Base-by-base conservation (phyloP, 148 eudicot species). In the Rhododendron ovatum region DNA sequence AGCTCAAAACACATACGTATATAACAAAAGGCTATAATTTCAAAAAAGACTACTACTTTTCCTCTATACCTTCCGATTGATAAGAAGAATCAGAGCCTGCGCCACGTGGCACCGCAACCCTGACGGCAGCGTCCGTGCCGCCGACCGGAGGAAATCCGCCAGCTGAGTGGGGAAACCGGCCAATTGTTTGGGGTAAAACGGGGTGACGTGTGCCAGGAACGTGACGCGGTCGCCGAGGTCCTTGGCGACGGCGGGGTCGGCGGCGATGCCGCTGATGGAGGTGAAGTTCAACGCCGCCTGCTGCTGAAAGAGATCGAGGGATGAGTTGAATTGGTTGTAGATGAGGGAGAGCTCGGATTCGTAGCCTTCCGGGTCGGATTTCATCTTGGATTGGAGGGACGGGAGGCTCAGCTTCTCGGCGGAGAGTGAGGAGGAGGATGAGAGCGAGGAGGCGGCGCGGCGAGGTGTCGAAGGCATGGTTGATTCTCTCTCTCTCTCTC, bases 321-420 rank as follows among this genome's bases (percentile, higher is more conserved):
- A 93, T 0, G 98, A 94, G 11, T 93, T 91, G 91, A 97, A 97
- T 83, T 95, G 95, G 74, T 87, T 88, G 93, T 95, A 91, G 48
- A 94, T 57, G 13, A 91, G 83, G 10, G 74, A 61, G 0, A 97
- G 91, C 86, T 97, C 99, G 1, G 94, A 22, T 2, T 73, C 86
- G 85, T 97, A 97, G 33, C 98, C 94, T 83, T 93, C 98, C 0
- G 99, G 96, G 53, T 97, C 99, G 87, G 89, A 85, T 85, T 97
- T 97, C 99, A 97, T 97, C 82, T 95, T 97, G 0, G 99, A 94
- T 77, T 95, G 99, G 12, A 97, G 93, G 0, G 88, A 43, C 17
- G 95, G 91, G 2, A 97, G 95, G 88, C 93, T 92, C 7, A 89
- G 86, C 84, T 88, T 93, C 78, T 90, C 95, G 17, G 98, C 78